Base-by-base conservation (phyloP, 1,139 yeast species). In the Casaregolazyma suthepensis region DNA sequence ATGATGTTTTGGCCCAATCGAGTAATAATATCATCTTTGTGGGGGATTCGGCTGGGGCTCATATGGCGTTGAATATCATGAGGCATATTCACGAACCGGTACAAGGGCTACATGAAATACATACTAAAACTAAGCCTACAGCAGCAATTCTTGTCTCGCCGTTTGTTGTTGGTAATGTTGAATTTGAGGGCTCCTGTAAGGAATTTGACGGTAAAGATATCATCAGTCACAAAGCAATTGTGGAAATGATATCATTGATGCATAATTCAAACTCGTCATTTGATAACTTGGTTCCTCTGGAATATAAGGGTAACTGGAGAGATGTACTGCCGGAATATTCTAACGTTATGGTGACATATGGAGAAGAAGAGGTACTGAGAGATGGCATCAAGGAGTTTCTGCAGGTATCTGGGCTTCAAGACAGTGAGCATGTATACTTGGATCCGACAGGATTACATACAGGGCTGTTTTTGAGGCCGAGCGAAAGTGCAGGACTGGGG, bases 41-140 rank as follows among this genome's bases (percentile, higher is more conserved):
- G 45, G 80, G 80, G 5, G 81, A 76, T 57, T 75, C 80, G 2
- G 77, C 77, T 26, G 80, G 81, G 17, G 76, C 68, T 3, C 76
- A 76, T 59, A 61, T 75, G 61, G 63, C 68, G 13, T 57, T 73
- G 19, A 66, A 70, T 1, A 54, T 75, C 12, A 59, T 69, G 18
- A 67, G 76, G 52, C 72, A 66, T 56, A 60, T 71, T 35, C 69
- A 73, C 13, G 67, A 71, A 12, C 44, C 35, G 15, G 46, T 51
- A 35, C 37, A 44, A 2, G 47, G 55, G 71, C 75, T 1, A 69
- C 71, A 46, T 72, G 57, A 43, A 51, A 55, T 12, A 56, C 57
- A 23, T 23, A 13, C 19, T 7, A 47, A 35, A 6, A 17, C 4
- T 2, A 18, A 46, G n/a, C 53, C 53, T 15, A 17, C 10, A 6